Base-by-base conservation (phyloP, 2,329 filamentous ascomycete species). In the Herpotrichia juniperi region DNA sequence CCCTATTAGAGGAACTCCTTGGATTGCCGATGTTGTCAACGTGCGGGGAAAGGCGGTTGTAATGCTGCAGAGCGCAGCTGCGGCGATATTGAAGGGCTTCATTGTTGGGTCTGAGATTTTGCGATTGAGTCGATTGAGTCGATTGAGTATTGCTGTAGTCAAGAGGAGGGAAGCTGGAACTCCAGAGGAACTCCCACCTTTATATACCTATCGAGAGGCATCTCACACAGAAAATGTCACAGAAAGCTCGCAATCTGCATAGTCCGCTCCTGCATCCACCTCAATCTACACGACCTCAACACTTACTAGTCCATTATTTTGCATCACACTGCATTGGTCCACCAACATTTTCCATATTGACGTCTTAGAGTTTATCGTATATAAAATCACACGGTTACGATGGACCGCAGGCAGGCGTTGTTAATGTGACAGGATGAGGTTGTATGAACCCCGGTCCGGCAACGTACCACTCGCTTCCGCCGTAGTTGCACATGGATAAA, bases 51-150 rank as follows among this genome's bases (percentile, higher is more conserved):
- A 55, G 16, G 64, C 60, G 46, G 64, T 56, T 11, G 53, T 56
- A n/a, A 63, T 30, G 45, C 55, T 61, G 47, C 53, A 62, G 22
- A 68, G 39, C 22, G 57, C 54, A 30, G 53, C 55, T 24, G 56
- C 49, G 46, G 59, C 51, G 39, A 57, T 42, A 44, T 62, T 52
- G 34, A 58, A 53, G 9, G 50, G 54, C 52, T 59, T 69, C 67
- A 70, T 70, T 19, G 2, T 7, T 7, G 11, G 21, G 9, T 40
- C n/a, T 3, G 37, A 24, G 31, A 11, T 5, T 14, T 11, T 22
- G 21, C 19, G 25, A 40, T 16, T 40, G 21, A 14, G 16, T 25
- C 12, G 37, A 40, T 24, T 6, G 21, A 40, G 21, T 40, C 14
- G 16, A 37, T 21, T 37, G 34, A 21, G 12, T 19, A 40, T 3